These are phyloP conservation scores for Talaromyces sp. DNA, from an alignment of 2,329 filamentous ascomycete genomes.

Conservation along the genomic window DNA sequence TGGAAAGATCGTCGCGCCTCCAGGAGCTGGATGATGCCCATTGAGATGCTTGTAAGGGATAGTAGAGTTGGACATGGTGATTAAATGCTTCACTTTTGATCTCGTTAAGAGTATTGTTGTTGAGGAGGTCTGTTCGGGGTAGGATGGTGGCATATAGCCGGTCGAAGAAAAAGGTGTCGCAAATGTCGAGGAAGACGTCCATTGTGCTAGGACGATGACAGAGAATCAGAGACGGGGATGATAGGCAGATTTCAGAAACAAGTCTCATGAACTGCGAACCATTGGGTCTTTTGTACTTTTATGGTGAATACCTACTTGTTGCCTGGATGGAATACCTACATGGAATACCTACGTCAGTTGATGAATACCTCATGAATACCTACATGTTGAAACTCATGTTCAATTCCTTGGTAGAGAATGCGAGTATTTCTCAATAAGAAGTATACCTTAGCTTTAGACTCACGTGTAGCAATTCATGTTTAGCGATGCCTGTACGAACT, in stretches of 20 bases:
- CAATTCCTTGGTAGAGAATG: not conserved
- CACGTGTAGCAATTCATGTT: too few relatives aligned
- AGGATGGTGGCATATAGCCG: slow-evolving; percentile 22
- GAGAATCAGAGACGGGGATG: not conserved
- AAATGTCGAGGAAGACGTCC: slow-evolving; percentile 24
- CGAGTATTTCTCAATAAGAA: not conserved
- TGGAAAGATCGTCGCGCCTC: slow-evolving; percentile 29
- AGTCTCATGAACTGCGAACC: not conserved
- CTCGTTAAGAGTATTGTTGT: not conserved
- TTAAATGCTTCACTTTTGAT: slow-evolving; percentile 20
- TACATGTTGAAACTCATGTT: not conserved
- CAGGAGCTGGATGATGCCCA: slow-evolving; percentile 29
- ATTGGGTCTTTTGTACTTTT: not conserved
- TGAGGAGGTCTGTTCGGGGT: slow-evolving; percentile 1
- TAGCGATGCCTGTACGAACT: too few relatives aligned
- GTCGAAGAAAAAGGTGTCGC: slow-evolving; percentile 25
- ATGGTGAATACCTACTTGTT: slow-evolving; percentile 8
- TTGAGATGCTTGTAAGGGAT: slow-evolving; percentile 26
- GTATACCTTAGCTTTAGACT: too few relatives aligned
- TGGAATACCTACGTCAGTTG: not conserved
- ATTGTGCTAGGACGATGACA: slow-evolving; percentile 9
- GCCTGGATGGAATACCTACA: not conserved
- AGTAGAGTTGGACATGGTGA: slow-evolving; percentile 27
- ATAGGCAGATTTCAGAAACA: not conserved
- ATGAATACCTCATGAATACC: not conserved